These are phyloP conservation scores for Flaveria trinervia DNA, from an alignment of 129 eudicot species.

Conservation along the genomic window DNA sequence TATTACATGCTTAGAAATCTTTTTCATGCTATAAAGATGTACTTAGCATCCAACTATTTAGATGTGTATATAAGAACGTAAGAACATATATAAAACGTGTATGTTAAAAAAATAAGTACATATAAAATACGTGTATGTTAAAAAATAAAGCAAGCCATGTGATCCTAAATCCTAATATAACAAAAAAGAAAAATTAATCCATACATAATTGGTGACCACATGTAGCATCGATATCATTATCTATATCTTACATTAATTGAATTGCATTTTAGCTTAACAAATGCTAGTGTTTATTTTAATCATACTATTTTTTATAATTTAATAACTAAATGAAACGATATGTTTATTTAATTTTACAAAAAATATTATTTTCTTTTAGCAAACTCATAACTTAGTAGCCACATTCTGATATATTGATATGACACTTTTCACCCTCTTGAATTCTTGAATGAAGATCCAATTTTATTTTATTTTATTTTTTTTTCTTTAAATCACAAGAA, in stretches of 20 bases:
- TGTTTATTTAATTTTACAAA: neutral
- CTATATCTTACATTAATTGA: no score
- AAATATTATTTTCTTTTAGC: neutral
- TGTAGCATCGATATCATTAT: conserved; percentile 25
- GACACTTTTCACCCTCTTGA: conserved; percentile 1
- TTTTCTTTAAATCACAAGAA: no score
- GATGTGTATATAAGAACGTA: neutral
- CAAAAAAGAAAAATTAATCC: conserved; percentile 14
- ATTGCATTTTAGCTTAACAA: neutral
- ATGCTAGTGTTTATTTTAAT: neutral
- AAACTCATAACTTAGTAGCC: neutral
- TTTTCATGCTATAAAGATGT: neutral
- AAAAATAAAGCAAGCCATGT: neutral
- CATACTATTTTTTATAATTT: neutral
- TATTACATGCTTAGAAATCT: no score
- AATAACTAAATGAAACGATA: neutral
- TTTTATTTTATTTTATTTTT: no score
- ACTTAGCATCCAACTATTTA: neutral
- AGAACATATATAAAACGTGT: neutral
- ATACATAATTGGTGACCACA: conserved; percentile 29
- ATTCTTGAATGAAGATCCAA: neutral
- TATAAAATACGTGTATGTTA: neutral
- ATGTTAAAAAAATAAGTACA: neutral
- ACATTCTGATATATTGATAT: neutral
- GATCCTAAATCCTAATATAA: neutral